Conservation (phyloP, 164 flowering plant species). For the Tetracentron sinense region DNA sequence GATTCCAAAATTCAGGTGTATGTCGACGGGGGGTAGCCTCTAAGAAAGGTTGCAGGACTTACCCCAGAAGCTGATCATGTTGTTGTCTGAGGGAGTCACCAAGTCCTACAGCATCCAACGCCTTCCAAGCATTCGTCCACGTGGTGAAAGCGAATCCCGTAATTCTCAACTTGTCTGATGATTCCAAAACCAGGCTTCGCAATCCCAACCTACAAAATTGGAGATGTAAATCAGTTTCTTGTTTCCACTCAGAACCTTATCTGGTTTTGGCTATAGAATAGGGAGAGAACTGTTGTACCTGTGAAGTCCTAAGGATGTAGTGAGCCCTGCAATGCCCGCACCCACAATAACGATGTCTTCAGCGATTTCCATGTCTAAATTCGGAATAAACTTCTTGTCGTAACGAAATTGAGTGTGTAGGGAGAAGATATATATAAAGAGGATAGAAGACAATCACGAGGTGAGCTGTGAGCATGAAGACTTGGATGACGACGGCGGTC, state of each 20-base stretch:
- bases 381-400: too few relatives aligned
- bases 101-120: conserved; percentile 61
- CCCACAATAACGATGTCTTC: conserved; percentile 45
- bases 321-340: conserved; percentile 49
- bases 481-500: too few relatives aligned
- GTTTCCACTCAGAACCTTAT: neutral
- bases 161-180: conserved; percentile 42
- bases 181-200: conserved; percentile 55
- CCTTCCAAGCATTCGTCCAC: conserved; percentile 74
- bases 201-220: conserved; percentile 44
- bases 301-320: conserved; percentile 48
- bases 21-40: too few relatives aligned
- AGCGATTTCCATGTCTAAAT: conserved; percentile 6
- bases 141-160: conserved; percentile 45
- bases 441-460: too few relatives aligned
- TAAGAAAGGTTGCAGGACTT: neutral
- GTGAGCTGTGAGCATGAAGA: too few relatives aligned
- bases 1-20: too few relatives aligned
- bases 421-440: too few relatives aligned
- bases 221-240: neutral
- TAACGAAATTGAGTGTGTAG: too few relatives aligned
- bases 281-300: conserved; percentile 20
- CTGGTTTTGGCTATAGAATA: neutral
- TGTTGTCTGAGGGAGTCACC: conserved; percentile 41
- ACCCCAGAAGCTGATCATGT: conserved; percentile 36